Evolutionary conservation across 148 eudicot species (phyloP).

Genomic region (Rhododendron vialii): DNA sequence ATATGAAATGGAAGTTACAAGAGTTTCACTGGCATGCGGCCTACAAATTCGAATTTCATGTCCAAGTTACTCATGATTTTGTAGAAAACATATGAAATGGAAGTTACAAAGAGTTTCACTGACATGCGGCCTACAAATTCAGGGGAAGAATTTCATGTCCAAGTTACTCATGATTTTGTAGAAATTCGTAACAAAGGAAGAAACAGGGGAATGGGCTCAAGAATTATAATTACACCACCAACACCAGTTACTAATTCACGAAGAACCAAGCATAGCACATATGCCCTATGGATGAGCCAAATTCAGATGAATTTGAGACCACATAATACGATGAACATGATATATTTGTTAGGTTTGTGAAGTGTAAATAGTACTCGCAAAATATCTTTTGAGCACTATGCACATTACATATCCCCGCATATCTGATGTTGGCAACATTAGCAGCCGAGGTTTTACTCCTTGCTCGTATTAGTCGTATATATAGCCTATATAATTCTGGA

Average conservation of each 20-base stretch:
- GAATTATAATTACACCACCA: not conserved
- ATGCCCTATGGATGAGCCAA: not conserved
- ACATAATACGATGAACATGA: not conserved
- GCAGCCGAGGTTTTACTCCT: not conserved
- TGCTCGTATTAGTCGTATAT: not conserved
- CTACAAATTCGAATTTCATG: not conserved
- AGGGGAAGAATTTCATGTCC: not conserved
- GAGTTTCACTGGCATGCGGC: not conserved
- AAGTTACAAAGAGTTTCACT: not conserved
- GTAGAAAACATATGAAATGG: not conserved
- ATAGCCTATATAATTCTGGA: not conserved
- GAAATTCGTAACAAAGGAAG: not conserved
- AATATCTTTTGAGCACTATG: not conserved
- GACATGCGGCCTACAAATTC: not conserved
- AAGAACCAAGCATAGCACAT: not conserved
- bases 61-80: not conserved
- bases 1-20: not conserved
- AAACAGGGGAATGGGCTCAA: not conserved
- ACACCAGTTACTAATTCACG: not conserved
- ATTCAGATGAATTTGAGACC: not conserved
- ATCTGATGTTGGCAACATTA: not conserved
- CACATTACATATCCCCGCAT: not conserved
- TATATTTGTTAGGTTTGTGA: not conserved
- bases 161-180: not conserved
- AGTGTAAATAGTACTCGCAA: not conserved